Conservation (phyloP, 2,329 filamentous ascomycete species). For the Fusarium sp. region DNA sequence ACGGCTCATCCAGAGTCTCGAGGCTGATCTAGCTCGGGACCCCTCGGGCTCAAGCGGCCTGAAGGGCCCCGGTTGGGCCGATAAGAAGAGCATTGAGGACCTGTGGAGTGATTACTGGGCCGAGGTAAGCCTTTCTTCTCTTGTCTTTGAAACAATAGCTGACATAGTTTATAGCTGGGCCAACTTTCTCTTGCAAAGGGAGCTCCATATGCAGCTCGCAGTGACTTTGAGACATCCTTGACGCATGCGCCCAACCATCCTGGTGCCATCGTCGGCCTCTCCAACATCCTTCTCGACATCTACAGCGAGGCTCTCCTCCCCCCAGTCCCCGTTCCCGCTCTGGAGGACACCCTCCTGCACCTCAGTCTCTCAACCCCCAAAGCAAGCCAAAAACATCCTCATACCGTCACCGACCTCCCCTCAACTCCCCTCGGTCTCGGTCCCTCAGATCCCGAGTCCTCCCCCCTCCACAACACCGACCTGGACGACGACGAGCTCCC, state of each 20-base stretch:
- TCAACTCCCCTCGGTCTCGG: slow-evolving; percentile 62
- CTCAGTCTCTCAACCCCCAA: background rate
- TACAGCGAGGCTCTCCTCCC: slow-evolving; percentile 78
- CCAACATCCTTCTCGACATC: slow-evolving; percentile 87
- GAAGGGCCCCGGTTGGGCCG: slow-evolving; percentile 78
- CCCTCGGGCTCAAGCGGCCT: slow-evolving; percentile 72
- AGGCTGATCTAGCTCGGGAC: slow-evolving; percentile 73
- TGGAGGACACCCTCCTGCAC: slow-evolving; percentile 44
- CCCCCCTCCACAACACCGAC: slow-evolving; percentile 25
- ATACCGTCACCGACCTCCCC: slow-evolving; percentile 49
- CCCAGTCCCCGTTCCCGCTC: slow-evolving; percentile 62
- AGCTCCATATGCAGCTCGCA: slow-evolving; percentile 75
- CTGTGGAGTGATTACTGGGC: slow-evolving; percentile 86
- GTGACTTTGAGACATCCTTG: slow-evolving; percentile 85
- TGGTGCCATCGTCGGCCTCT: slow-evolving; percentile 82
- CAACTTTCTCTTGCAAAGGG: slow-evolving; percentile 72
- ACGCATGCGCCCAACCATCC: slow-evolving; percentile 84
- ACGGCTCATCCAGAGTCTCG: slow-evolving; percentile 78
- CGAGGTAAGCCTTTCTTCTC: slow-evolving; percentile 68
- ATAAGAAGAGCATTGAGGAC: slow-evolving; percentile 83
- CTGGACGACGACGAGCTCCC: slow-evolving; percentile 57
- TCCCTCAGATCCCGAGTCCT: slow-evolving; percentile 39
- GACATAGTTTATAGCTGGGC: slow-evolving; percentile 68
- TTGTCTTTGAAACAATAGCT: background rate
- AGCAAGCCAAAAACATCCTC: slow-evolving; percentile 6